A percentile compares a stretch with the other conserved stretches of the same genome.
These are phyloP conservation scores for Serendipita sp. DNA, from an alignment of 768 basidiomycete species.

Conservation along the genomic window DNA sequence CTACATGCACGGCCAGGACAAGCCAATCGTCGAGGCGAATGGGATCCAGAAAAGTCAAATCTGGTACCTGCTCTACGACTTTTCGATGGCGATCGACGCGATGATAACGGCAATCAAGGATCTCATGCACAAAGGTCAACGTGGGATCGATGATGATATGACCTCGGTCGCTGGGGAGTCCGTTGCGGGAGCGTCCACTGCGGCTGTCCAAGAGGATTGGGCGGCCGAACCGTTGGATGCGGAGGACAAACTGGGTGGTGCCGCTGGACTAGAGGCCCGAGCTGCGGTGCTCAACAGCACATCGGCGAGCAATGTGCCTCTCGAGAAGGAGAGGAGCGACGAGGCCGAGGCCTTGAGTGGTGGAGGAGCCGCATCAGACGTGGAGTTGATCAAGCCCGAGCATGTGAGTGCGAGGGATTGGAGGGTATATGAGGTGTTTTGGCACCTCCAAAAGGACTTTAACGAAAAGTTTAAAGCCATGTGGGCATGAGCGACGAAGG, in stretches of 20 bases:
- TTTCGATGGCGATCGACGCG: constrained; percentile 33
- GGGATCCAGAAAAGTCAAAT: constrained; percentile 44
- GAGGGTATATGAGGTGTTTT: constrained; percentile 38
- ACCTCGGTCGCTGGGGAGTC: not conserved
- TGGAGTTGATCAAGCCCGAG: not conserved
- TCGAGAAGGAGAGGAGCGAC: constrained; percentile 10
- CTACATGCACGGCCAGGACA: constrained; percentile 45
- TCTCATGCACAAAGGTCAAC: constrained; percentile 22
- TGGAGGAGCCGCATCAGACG: not conserved
- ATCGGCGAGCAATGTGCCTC: constrained; percentile 13
- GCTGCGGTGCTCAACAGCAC: constrained; percentile 9
- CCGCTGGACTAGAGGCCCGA: constrained; percentile 14
- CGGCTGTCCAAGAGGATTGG: constrained; percentile 16
- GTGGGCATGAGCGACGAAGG: constrained; percentile 33
- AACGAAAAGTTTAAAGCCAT: constrained; percentile 44
- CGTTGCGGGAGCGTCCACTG: constrained; percentile 13
- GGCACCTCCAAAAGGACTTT: constrained; percentile 32
- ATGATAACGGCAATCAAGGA: constrained; percentile 37
- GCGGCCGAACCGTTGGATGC: constrained; percentile 22
- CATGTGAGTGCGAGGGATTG: constrained; percentile 31
- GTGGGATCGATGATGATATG: constrained; percentile 4
- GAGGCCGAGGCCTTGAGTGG: constrained; percentile 15
- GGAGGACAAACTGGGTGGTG: constrained; percentile 20
- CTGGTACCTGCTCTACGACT: constrained; percentile 52
- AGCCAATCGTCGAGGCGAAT: constrained; percentile 34